Base-by-base conservation (phyloP, 768 basidiomycete species). In the Cyclocybe aegerita region DNA sequence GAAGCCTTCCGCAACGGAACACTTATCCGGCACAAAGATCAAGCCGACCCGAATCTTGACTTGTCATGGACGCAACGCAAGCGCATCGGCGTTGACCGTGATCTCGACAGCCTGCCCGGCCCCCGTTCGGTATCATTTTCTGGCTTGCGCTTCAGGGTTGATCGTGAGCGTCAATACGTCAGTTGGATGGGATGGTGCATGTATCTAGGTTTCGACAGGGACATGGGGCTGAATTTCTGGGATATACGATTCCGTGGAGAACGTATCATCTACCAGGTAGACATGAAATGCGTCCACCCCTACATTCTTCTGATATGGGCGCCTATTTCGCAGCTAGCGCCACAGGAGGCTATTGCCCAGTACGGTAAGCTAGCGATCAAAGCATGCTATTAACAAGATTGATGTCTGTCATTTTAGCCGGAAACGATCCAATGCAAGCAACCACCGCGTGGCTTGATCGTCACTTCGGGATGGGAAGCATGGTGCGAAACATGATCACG, bases 101-200 rank as follows among this genome's bases (percentile, higher is more conserved):
- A 86, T 58, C 70, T 86, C n/a, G 85, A 86, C 52, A 67, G 83
- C 46, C 76, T 80, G 31, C 80, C 85, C 2, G 85, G 85, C 4
- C 85, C 85, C 29, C 77, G 85, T 36, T 74, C 75, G 0, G 81
- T 87, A 0, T 76, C 77, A 1, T 85, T 86, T 62, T 76, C 76
- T 7, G 84, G 85, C 0, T 60, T 78, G 52, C 72, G 85, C 3
- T 86, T 79, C 60, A 68, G 80, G 36, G 77, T 86, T 1, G 79
- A 86, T 56, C 59, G 59, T 16, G 70, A 72, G 34, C 65, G 68
- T 39, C 73, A 80, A 54, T 84, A 79, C 53, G 64, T 86, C n/a
- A 79, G 73, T 39, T 87, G 85, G 85, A 80, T 86, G 80, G 81
- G 81, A 2, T 85, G 82, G 82, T 70, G 73, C 0, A 48, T 85